A percentile compares a stretch with the other conserved stretches of the same genome.
Conservation (phyloP, 768 basidiomycete genomes). For the Nevesoporus exiguus region DNA sequence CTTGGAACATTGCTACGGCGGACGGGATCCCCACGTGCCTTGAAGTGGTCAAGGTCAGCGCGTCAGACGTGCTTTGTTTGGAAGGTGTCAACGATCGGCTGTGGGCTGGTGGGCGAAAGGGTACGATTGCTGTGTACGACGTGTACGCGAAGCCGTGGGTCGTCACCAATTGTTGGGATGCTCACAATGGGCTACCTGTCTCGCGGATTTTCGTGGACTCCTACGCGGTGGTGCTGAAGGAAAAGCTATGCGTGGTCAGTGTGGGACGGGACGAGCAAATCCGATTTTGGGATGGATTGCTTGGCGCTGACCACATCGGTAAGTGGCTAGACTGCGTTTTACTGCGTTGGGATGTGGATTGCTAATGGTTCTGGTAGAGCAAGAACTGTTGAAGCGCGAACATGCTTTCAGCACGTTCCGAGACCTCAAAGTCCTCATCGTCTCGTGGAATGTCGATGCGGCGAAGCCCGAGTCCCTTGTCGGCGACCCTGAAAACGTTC, state of each 20-base stretch:
- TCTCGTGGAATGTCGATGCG: constrained; percentile 93
- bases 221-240: constrained; percentile 65
- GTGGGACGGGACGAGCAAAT: constrained; percentile 70
- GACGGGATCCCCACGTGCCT: constrained; percentile 62
- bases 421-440: constrained; percentile 68
- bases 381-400: constrained; percentile 73
- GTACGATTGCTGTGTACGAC: constrained; percentile 80
- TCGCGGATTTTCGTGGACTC: constrained; percentile 66
- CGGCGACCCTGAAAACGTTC: constrained; percentile 65
- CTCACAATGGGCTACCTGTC: constrained; percentile 68
- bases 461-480: constrained; percentile 73
- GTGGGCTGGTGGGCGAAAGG: constrained; percentile 87
- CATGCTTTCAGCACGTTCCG: constrained; percentile 76
- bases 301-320: constrained; percentile 88
- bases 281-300: constrained; percentile 85
- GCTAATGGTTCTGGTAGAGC: constrained; percentile 44
- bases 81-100: constrained; percentile 81
- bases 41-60: constrained; percentile 75
- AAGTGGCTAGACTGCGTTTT: constrained; percentile 27
- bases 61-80: constrained; percentile 77
- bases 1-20: constrained; percentile 63
- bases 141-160: constrained; percentile 73
- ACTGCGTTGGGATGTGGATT: background rate
- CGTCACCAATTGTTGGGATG: constrained; percentile 84
- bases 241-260: constrained; percentile 69